A percentile compares a stretch with the other conserved stretches of the same genome.
These are phyloP conservation scores for Coemansia erecta DNA, from an alignment of 192 early-diverging fungal species.

Conservation along the genomic window DNA sequence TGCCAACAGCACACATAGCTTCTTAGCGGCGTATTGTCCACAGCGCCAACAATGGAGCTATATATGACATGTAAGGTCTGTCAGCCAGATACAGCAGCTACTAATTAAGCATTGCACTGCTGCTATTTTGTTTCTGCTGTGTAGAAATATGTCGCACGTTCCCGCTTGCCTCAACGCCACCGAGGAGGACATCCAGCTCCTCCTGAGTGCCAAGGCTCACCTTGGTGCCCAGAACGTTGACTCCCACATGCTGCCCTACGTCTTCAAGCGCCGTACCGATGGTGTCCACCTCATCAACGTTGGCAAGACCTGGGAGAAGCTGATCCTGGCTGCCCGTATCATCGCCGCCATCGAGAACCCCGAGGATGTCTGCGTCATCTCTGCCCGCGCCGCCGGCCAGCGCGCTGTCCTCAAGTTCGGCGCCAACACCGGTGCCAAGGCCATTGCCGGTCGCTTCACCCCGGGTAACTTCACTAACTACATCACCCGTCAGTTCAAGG, in stretches of 20 bases:
- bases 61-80: too few species aligned
- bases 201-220: slow-evolving; percentile 96
- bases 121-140: too few species aligned
- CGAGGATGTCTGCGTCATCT: slow-evolving; percentile 95
- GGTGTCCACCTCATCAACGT: slow-evolving; percentile 99
- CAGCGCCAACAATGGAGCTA: too few species aligned
- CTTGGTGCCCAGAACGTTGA: slow-evolving; percentile 98
- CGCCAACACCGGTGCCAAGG: slow-evolving; percentile 96
- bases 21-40: too few species aligned
- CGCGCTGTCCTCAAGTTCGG: slow-evolving; percentile 99
- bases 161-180: slow-evolving; percentile 66
- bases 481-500: slow-evolving; percentile 99
- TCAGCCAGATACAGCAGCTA: too few species aligned
- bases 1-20: too few species aligned
- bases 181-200: slow-evolving; percentile 90
- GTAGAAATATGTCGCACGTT: slow-evolving; percentile 55
- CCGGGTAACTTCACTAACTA: slow-evolving; percentile 99
- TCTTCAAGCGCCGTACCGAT: slow-evolving; percentile 96
- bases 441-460: slow-evolving; percentile 99
- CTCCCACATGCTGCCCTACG: slow-evolving; percentile 92
- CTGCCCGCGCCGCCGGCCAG: slow-evolving; percentile 96
- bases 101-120: too few species aligned
- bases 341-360: slow-evolving; percentile 99
- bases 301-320: slow-evolving; percentile 99
- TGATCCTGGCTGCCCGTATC: slow-evolving; percentile 97